Percentiles rank a stretch among this genome's conserved stretches.
phyloP scores from a whole-genome alignment of 139 green algal genomes.

The Asterochloris sp. region DNA sequence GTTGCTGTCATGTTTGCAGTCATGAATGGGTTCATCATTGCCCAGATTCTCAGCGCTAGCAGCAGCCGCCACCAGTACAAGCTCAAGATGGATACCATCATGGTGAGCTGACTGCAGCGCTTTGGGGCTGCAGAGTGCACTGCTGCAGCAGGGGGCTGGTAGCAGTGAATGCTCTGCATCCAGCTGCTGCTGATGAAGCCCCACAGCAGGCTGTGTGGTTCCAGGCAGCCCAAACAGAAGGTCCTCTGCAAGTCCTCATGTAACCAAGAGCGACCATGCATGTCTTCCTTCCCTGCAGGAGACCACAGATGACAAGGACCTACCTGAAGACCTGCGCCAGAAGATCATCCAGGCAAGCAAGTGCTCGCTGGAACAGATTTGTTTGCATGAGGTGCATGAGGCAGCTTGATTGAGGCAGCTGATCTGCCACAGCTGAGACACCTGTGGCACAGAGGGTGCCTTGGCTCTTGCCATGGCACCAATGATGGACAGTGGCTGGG shows the following conservation, averaged over 20 bases:
- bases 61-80: constrained; percentile 14
- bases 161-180: background rate
- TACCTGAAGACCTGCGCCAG: background rate
- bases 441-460: no score
- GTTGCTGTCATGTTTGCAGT: constrained; percentile 11
- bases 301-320: background rate
- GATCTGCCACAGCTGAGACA: no score
- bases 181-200: background rate
- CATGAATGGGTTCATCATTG: constrained; percentile 17
- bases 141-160: background rate
- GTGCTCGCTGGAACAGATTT: no score
- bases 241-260: background rate
- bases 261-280: no score
- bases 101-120: background rate
- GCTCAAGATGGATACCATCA: constrained; percentile 7
- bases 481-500: no score
- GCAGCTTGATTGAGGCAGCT: no score
- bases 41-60: background rate
- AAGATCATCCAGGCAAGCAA: background rate
- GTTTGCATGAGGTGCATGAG: no score
- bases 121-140: background rate
- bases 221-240: background rate
- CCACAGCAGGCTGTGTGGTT: background rate
- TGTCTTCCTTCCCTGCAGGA: background rate
- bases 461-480: no score